Evolutionary conservation across 2,329 filamentous ascomycete genomes (phyloP), one percentile per base, ranked within the genome.

Genomic region (Colletotrichum orchidophilum): DNA sequence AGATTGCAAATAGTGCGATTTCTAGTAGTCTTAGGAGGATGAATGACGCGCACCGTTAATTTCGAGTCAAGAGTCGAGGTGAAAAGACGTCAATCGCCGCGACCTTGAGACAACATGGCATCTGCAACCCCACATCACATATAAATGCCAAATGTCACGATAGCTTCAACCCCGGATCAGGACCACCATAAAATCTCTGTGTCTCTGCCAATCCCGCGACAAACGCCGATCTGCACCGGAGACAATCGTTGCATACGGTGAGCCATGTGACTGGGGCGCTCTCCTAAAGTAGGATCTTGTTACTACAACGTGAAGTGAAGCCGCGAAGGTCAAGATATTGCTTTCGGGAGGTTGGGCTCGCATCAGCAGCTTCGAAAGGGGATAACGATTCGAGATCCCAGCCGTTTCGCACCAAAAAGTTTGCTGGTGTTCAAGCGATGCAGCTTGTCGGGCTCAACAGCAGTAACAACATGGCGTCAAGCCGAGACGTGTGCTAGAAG

Each of bases 161-260:
- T 63, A 66, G 52, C 69, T 62, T 71, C 69, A 71, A 63, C 33
- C 66, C 54, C 59, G 35, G 53, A 54, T 26, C 53, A 63, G 58
- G 15, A 63, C 42, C 59, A 24, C 58, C 50, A 27, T 5, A 49
- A 24, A 29, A 15, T 9, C 15, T 55, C 55, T 26, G n/a, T 5
- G 12, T 27, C 33, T 35, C 58, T 31, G 26, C 33, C 60, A 29
- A 31, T 49, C 60, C 49, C 60, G 24, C 49, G 49, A 54, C 26
- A 53, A 3, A 3, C n/a, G 49, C 24, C 60, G 49, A 63, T 63
- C 60, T 7, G 15, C 13, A 21, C 31, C 50, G 11, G 7, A n/a
- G 24, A 13, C 4, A 27, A 31, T 12, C 3, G 42, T 1, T 8
- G 13, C 12, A 13, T 1, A 50, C n/a, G 59, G n/a, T 21, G 31